Conservation (phyloP, 306 rosid species). For the Erythrophleum fordii region DNA sequence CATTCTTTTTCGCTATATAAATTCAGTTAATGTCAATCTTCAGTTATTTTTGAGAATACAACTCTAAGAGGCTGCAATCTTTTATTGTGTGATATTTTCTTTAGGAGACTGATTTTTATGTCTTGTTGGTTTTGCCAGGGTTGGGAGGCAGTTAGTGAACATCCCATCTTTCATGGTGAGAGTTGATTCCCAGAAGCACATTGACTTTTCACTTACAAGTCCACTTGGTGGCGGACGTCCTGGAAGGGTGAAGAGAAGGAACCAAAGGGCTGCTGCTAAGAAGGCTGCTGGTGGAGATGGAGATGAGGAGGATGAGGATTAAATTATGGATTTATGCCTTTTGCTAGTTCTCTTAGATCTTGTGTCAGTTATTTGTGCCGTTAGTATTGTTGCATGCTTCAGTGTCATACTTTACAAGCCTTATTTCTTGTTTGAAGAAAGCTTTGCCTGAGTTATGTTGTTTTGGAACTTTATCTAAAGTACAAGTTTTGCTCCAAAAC, state of each 20-base stretch:
- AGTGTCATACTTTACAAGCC: slow-evolving; percentile 13
- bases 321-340: slow-evolving; percentile 10
- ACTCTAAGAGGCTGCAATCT: not conserved
- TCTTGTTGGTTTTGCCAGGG: slow-evolving; percentile 47
- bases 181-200: slow-evolving; percentile 69
- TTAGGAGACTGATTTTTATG: not conserved
- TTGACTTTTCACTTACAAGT: slow-evolving; percentile 67
- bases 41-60: not conserved
- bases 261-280: slow-evolving; percentile 65
- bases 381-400: slow-evolving; percentile 7
- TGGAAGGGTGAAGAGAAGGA: slow-evolving; percentile 69
- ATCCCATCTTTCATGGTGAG: slow-evolving; percentile 71
- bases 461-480: slow-evolving; percentile 7
- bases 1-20: not conserved
- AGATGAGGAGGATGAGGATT: slow-evolving; percentile 70
- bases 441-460: slow-evolving; percentile 22
- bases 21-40: not conserved
- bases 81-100: not conserved
- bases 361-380: not conserved
- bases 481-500: slow-evolving; percentile 19
- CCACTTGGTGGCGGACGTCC: slow-evolving; percentile 75
- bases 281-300: slow-evolving; percentile 76
- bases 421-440: slow-evolving; percentile 23
- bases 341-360: slow-evolving; percentile 6
- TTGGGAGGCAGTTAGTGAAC: slow-evolving; percentile 72